Base-by-base conservation (phyloP, 1,139 yeast species). In the Candida tetrigidarum region DNA sequence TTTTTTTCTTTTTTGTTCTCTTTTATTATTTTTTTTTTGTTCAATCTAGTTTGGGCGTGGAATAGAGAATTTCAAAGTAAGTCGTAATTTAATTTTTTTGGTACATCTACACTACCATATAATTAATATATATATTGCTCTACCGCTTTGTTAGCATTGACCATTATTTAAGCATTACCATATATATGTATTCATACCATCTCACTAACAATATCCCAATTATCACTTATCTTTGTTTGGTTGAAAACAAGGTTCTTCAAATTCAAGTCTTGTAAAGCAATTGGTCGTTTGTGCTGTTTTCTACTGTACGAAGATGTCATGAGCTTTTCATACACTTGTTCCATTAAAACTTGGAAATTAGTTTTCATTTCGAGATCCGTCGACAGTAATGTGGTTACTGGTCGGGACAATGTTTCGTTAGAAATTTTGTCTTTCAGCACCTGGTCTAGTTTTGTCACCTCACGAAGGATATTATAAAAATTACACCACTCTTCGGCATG, bases 171-270 rank as follows among this genome's bases (percentile, higher is more conserved):
- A n/a, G n/a, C n/a, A n/a, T n/a, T n/a, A n/a, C n/a, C n/a, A n/a
- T n/a, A n/a, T 11, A 11, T 12, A 28, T n/a, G 15, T 12, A 19
- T 27, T 30, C 39, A 49, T 39, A 45, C 20, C 60, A 63, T 62
- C 37, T 65, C 64, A 46, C 77, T 71, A 3, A 74, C 71, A 23
- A 72, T 59, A 50, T 71, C 78, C 79, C 79, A 74, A 30, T 71
- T 77, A 22, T 51, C 52, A 18, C 45, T 67, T 9, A 59, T 53
- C 46, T 60, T 66, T 1, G 69, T 59, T 49, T 69, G 69, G 42
- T 60, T 59, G 12, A 55, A 53, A 12, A 62, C 54, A 39, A 63
- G 50, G 16, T 58, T 60, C 42, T 59, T 54, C n/a, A 60, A 53
- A 34, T 62, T 59, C 42, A 61, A 50, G 41, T 59, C 62, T 43